Evolutionary conservation across 805 yeast species (phyloP).

Genomic region (Wickerhamiella musiphila): DNA sequence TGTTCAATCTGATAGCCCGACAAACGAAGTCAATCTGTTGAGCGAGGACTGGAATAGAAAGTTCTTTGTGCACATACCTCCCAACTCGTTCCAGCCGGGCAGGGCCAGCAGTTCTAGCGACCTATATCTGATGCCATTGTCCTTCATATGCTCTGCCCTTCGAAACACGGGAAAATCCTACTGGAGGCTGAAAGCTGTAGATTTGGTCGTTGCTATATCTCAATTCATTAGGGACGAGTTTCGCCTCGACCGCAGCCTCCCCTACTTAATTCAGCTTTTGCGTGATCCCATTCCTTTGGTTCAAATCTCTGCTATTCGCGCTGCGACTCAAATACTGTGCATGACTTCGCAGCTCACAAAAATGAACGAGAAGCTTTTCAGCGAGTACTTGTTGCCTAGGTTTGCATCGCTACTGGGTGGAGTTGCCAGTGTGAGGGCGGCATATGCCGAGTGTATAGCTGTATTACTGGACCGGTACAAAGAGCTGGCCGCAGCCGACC

Average conservation of each 20-base stretch:
- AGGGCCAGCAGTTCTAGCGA: no score
- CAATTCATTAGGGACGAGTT: conserved; percentile 67
- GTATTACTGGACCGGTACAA: conserved; percentile 47
- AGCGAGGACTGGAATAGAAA: no score
- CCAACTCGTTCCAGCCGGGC: conserved; percentile 20
- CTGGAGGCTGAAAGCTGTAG: conserved; percentile 52
- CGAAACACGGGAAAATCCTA: conserved; percentile 43
- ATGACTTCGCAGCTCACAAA: conserved; percentile 52
- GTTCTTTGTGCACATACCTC: no score
- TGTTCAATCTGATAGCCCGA: background rate
- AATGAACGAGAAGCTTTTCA: conserved; percentile 56
- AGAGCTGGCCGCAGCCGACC: conserved; percentile 15
- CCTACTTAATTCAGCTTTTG: conserved; percentile 55
- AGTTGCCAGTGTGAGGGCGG: conserved; percentile 36
- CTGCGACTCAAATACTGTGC: conserved; percentile 48
- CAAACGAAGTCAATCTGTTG: background rate
- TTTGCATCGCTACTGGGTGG: conserved; percentile 29
- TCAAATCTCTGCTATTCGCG: conserved; percentile 44
- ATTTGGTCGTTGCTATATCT: conserved; percentile 55
- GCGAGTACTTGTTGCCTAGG: conserved; percentile 69
- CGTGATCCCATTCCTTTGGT: conserved; percentile 54
- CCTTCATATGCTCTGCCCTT: conserved; percentile 40
- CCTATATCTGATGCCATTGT: conserved; percentile 42
- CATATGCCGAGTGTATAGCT: conserved; percentile 61
- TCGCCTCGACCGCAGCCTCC: conserved; percentile 71